These are phyloP conservation scores for Emiliania huxleyi DNA, from an alignment of 78 protist species.

Conservation along the genomic window DNA sequence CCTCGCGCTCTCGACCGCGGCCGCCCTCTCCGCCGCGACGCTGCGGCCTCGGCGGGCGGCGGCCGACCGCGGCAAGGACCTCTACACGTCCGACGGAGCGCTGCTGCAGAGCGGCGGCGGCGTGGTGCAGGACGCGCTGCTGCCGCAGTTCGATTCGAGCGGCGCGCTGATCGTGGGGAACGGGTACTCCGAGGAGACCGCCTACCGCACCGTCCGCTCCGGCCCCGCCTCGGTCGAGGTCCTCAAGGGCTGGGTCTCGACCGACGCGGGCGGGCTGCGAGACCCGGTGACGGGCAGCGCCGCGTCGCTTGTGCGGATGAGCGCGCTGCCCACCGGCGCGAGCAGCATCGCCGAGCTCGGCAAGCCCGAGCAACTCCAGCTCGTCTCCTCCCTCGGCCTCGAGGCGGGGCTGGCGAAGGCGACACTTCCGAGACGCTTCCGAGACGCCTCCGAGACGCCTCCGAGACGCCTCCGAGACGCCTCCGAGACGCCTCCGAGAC, in stretches of 20 bases:
- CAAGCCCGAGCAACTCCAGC: not conserved
- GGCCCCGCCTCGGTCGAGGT: not conserved
- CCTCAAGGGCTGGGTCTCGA: not conserved
- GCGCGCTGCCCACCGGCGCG: not conserved
- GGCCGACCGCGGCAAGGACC: not conserved
- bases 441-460: too few species aligned
- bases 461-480: too few species aligned
- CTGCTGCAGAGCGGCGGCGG: not conserved
- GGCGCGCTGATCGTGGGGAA: not conserved
- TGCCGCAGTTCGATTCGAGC: not conserved
- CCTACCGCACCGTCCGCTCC: not conserved
- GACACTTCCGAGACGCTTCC: too few species aligned
- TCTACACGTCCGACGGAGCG: not conserved
- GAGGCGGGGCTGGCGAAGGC: not conserved
- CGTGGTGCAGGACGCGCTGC: not conserved
- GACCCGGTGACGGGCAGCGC: not conserved
- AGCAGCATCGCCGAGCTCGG: not conserved
- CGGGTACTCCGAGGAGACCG: not conserved
- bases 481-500: too few species aligned
- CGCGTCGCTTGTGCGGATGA: not conserved
- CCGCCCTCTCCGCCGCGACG: too few species aligned
- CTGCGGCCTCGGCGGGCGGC: not conserved
- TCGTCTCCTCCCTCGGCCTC: not conserved
- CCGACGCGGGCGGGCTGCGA: not conserved
- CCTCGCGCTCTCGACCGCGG: too few species aligned